Conservation (phyloP, 805 yeast species). For the Candida sakaeoensis region DNA sequence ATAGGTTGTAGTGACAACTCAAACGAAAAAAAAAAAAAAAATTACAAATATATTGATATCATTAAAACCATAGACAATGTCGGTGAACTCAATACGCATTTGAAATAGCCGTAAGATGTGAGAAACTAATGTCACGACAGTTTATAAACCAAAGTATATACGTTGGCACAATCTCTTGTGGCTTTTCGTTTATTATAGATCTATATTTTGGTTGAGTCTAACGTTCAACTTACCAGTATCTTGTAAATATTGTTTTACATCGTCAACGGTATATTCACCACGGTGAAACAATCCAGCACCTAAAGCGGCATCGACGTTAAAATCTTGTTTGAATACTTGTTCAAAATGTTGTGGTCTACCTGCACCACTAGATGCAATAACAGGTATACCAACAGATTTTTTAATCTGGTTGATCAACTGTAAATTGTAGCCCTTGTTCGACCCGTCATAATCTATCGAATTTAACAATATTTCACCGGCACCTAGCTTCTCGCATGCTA, state of each 20-base stretch:
- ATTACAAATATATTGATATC: too few relatives aligned
- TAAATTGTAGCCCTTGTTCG: slow-evolving; percentile 89
- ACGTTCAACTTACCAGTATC: slow-evolving; percentile 59
- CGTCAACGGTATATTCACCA: slow-evolving; percentile 82
- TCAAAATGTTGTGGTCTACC: slow-evolving; percentile 89
- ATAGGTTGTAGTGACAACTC: neutral
- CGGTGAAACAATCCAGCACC: slow-evolving; percentile 99
- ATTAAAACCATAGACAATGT: too few relatives aligned
- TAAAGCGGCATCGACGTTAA: slow-evolving; percentile 90
- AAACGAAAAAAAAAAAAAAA: neutral
- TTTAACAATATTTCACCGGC: slow-evolving; percentile 94
- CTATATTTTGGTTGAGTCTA: slow-evolving; percentile 51
- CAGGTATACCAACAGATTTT: slow-evolving; percentile 76
- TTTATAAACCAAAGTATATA: too few relatives aligned
- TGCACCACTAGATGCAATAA: slow-evolving; percentile 97
- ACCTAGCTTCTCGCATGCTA: slow-evolving; percentile 87
- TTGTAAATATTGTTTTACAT: slow-evolving; percentile 70
- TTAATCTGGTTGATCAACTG: slow-evolving; percentile 82
- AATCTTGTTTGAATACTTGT: slow-evolving; percentile 72
- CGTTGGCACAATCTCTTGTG: too few relatives aligned
- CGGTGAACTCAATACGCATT: too few relatives aligned
- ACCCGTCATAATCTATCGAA: slow-evolving; percentile 96
- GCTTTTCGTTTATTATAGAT: slow-evolving; percentile 19
- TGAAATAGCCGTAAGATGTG: too few relatives aligned
- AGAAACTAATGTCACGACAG: too few relatives aligned